Base-by-base conservation (phyloP, 805 yeast species). In the Gaillardinia entomophila region DNA sequence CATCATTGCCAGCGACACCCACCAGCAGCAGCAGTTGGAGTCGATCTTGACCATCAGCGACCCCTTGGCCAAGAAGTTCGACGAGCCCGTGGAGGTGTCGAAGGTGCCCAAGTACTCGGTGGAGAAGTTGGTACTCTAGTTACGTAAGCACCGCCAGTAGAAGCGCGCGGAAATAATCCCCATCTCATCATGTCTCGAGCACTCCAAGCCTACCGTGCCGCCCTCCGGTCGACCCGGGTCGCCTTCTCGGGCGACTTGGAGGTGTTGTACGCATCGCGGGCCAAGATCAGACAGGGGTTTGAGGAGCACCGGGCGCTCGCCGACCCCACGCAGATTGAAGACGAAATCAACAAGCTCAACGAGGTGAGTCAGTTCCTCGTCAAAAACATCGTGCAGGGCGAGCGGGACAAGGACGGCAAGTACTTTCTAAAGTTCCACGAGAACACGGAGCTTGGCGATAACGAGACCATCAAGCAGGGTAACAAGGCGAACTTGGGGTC, bases 361-460 rank as follows among this genome's bases (percentile, higher is more conserved):
- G 89, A 80, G 12, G 82, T 90, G n/a, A 76, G 89, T 1, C 52
- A 55, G 26, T 81, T 88, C 41, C 63, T 90, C 36, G 66, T 73
- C 30, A 66, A 70, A 37, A 90, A 90, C 55, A 68, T 90, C n/a
- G 97, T 90, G 3, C 98, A 90, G 60, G 97, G 95, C 6, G 65
- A 60, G 39, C 70, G 60, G 45, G 28, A 32, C 11, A 55, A 63
- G 32, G 62, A 55, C 2, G 71, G 66, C 2, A 70, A 62, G 30
- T 75, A 68, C 49, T 56, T 60, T 31, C 66, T 90, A 47, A 81
- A 81, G 43, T 79, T 90, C 44, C 96, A 87, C 51, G 60, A 75
- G 30, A 76, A 82, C 30, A 84, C 94, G 0, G 97, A 90, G 57
- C 64, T 90, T 32, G 97, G 97, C 13, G 96, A 88, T 51, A 90